Conservation (phyloP, 352 stramenopile genomes). For the Phytophthora litchii region DNA sequence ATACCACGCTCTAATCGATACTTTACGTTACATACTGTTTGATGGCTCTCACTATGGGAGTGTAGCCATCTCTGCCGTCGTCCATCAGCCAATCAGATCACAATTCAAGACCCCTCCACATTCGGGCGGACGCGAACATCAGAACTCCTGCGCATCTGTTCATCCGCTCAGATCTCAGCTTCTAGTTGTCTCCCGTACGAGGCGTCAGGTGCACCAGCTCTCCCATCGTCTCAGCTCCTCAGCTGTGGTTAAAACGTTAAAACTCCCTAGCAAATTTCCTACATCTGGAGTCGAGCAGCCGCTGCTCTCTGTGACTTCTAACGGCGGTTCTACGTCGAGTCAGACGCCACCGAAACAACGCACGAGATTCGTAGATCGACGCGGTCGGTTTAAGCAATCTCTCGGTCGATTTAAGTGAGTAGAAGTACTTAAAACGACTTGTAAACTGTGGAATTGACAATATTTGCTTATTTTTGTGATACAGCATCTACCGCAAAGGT, state of each 20-base stretch:
- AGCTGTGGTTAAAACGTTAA: conserved; percentile 3
- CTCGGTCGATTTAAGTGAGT: conserved; percentile 73
- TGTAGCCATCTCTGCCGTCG: conserved; percentile 17
- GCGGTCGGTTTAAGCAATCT: conserved; percentile 72
- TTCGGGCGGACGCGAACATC: not conserved
- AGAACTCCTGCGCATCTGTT: not conserved
- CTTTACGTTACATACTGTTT: no score
- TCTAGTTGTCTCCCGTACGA: not conserved
- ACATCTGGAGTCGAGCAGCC: conserved; percentile 45
- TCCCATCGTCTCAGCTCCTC: conserved; percentile 10
- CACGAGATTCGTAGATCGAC: conserved; percentile 64
- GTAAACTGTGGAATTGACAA: conserved; percentile 3
- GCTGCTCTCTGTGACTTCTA: conserved; percentile 39
- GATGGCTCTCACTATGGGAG: not conserved
- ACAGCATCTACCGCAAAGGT: conserved; percentile 65
- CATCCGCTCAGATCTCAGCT: not conserved
- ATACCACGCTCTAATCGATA: no score
- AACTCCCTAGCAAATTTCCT: not conserved
- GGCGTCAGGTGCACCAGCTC: not conserved
- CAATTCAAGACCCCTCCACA: conserved; percentile 1
- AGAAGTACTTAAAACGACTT: conserved; percentile 1
- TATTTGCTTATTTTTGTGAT: conserved; percentile 13
- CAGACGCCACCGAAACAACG: conserved; percentile 14
- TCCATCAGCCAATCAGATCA: conserved; percentile 12
- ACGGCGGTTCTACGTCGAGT: conserved; percentile 1